phyloP scores from a whole-genome alignment of 2,329 filamentous ascomycete species.

The Emergomyces orientalis region DNA sequence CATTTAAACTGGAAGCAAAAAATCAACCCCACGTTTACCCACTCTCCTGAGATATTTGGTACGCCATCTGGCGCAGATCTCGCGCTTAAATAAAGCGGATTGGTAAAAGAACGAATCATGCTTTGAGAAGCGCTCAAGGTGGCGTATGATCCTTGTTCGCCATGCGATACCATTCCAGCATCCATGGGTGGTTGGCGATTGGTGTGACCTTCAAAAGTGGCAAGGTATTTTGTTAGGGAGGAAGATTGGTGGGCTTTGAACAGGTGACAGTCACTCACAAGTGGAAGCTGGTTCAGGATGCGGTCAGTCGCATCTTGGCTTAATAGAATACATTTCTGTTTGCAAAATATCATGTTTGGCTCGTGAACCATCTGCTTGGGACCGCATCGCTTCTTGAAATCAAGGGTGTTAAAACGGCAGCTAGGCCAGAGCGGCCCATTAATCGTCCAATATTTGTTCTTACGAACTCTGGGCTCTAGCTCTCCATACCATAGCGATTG shows the following conservation, averaged over 20 bases:
- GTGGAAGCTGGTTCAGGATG: too few species aligned
- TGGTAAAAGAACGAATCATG: neutral
- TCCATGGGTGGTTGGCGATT: neutral
- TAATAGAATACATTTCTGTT: too few species aligned
- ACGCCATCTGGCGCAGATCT: neutral
- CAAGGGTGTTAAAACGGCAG: neutral
- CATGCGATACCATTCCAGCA: neutral
- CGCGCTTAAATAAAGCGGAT: neutral
- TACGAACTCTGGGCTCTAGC: neutral
- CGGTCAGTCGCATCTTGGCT: too few species aligned
- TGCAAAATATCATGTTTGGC: too few species aligned
- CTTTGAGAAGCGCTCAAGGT: neutral
- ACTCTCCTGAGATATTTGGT: neutral
- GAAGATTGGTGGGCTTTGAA: neutral
- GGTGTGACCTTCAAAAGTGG: neutral
- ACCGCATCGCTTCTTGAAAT: neutral
- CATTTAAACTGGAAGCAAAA: too few species aligned
- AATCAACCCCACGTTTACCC: neutral
- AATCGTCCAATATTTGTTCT: neutral
- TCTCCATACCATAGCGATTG: neutral
- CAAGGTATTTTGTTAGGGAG: neutral
- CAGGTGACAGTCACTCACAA: too few species aligned
- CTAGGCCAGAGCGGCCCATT: neutral
- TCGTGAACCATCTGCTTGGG: neutral
- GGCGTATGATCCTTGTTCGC: slow-evolving; percentile 1